These are phyloP conservation scores for Hypoxylon sp. DNA, from an alignment of 2,329 filamentous ascomycete genomes.

Conservation along the genomic window DNA sequence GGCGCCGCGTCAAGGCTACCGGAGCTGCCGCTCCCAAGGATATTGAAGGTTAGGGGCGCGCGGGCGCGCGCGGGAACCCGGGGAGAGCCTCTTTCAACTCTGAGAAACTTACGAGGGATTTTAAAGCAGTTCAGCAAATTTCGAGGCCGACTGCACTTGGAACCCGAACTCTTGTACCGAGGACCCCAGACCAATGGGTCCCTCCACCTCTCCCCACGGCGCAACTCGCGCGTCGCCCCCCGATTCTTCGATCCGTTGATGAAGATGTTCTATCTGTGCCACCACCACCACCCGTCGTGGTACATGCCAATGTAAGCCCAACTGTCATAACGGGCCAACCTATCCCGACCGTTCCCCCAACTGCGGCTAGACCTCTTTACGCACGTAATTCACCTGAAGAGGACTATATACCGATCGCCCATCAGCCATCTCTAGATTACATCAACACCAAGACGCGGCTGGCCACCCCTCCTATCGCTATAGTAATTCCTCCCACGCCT, in stretches of 20 bases:
- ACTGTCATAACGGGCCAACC: slow-evolving; percentile 30
- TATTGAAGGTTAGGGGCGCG: slow-evolving; percentile 58
- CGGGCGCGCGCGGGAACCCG: slow-evolving; percentile 50
- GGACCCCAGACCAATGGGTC: slow-evolving; percentile 34
- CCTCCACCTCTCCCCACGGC: slow-evolving; percentile 35
- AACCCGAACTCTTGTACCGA: slow-evolving; percentile 35
- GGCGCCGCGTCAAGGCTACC: slow-evolving; percentile 63
- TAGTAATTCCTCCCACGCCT: slow-evolving; percentile 36
- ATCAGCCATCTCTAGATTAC: slow-evolving; percentile 34
- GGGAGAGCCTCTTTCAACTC: slow-evolving; percentile 2
- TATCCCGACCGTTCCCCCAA: slow-evolving; percentile 25
- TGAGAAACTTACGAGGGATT: slow-evolving; percentile 22
- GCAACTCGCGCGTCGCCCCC: slow-evolving; percentile 39
- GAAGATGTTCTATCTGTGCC: slow-evolving; percentile 37
- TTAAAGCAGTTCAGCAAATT: slow-evolving; percentile 31
- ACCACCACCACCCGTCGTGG: slow-evolving; percentile 32
- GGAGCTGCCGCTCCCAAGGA: slow-evolving; percentile 55
- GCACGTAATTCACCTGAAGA: slow-evolving; percentile 26
- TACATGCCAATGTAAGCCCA: slow-evolving; percentile 26
- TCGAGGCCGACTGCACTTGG: slow-evolving; percentile 41
- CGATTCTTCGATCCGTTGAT: slow-evolving; percentile 36
- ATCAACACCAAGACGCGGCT: slow-evolving; percentile 19
- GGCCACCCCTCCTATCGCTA: slow-evolving; percentile 19
- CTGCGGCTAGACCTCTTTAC: slow-evolving; percentile 24
- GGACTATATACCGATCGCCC: slow-evolving; percentile 43